Evolutionary conservation across 495 filamentous ascomycete species (phyloP).

Genomic region (Hyaloscypha finlandica): DNA sequence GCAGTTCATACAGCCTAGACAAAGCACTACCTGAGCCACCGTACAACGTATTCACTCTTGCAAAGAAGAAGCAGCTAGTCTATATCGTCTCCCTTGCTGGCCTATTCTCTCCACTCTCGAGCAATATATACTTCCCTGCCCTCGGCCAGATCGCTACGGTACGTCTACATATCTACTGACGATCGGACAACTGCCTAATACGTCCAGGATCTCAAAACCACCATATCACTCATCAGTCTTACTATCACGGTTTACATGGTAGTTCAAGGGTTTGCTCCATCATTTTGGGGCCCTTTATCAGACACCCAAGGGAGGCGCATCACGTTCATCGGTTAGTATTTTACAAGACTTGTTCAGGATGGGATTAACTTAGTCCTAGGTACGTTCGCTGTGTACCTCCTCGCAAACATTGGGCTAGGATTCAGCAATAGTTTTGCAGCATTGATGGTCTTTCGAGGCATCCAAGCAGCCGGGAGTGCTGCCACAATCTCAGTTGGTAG

Average conservation of each 20-base stretch:
- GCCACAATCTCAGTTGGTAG: constrained; percentile 51
- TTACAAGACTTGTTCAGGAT: not conserved
- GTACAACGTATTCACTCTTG: constrained; percentile 36
- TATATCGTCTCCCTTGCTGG: constrained; percentile 42
- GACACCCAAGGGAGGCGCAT: constrained; percentile 59
- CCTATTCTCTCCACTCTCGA: constrained; percentile 34
- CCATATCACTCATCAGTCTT: constrained; percentile 37
- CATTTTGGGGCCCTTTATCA: constrained; percentile 53
- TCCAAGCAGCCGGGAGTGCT: constrained; percentile 64
- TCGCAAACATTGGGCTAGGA: constrained; percentile 62
- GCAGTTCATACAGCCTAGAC: constrained; percentile 14
- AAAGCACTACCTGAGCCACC: constrained; percentile 23
- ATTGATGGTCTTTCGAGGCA: constrained; percentile 58
- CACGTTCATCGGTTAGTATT: constrained; percentile 47
- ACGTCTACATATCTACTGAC: not conserved
- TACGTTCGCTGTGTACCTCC: constrained; percentile 57
- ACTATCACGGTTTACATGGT: constrained; percentile 45
- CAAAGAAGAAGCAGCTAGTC: constrained; percentile 40
- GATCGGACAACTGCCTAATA: constrained; percentile 24
- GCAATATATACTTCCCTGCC: constrained; percentile 49
- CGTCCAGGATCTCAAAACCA: constrained; percentile 32
- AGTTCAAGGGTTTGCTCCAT: constrained; percentile 29
- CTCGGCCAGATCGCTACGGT: constrained; percentile 26
- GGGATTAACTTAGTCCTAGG: constrained; percentile 25
- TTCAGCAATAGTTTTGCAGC: constrained; percentile 58